Percentiles rank a stretch among this genome's conserved stretches.
phyloP scores from a whole-genome alignment of 805 yeast genomes.

The Hanseniaspora osmophila region DNA sequence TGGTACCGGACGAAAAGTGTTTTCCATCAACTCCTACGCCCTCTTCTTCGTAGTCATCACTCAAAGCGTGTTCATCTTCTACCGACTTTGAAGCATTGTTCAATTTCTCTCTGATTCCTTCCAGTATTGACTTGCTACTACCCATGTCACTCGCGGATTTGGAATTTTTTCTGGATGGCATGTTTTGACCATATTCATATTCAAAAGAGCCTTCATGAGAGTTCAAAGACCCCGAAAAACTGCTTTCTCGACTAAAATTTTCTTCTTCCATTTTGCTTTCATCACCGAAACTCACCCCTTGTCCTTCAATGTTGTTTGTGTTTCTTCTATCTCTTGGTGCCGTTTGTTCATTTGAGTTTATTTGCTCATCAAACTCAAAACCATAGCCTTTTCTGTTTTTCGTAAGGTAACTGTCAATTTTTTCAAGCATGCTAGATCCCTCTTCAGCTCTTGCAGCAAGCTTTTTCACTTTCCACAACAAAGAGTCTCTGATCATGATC shows the following conservation, averaged over 20 bases:
- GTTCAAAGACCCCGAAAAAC: neutral
- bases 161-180: neutral
- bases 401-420: neutral
- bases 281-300: too few species aligned
- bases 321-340: too few species aligned
- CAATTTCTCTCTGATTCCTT: neutral
- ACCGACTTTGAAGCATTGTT: neutral
- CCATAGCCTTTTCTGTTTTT: neutral
- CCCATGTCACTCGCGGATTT: neutral
- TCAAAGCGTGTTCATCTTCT: neutral
- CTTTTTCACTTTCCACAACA: slow-evolving; percentile 20
- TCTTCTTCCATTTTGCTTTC: neutral
- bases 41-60: slow-evolving; percentile 12
- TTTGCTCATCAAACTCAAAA: too few species aligned
- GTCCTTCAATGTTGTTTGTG: too few species aligned
- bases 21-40: slow-evolving; percentile 9
- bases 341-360: too few species aligned
- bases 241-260: neutral
- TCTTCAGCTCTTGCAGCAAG: neutral
- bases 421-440: neutral
- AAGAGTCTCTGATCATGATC: slow-evolving; percentile 21
- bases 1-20: slow-evolving; percentile 9
- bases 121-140: neutral
- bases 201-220: neutral
- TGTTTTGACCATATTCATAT: neutral